Evolutionary conservation across 768 basidiomycete genomes (phyloP), one percentile per base, ranked within the genome.

Genomic region (Amanita fuliginea): DNA sequence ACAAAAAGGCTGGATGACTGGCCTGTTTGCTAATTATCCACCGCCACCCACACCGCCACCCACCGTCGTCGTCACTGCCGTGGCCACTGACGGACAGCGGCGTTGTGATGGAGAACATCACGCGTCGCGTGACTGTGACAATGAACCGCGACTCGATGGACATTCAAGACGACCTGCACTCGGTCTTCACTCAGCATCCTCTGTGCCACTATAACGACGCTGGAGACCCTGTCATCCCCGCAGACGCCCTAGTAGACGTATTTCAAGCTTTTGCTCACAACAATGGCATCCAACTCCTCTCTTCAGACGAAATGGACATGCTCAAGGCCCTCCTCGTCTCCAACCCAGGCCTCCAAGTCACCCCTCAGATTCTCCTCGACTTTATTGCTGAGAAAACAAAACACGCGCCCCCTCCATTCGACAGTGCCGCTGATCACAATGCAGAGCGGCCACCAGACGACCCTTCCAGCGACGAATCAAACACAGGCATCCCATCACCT

Each of bases 171-270:
- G 30, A 30, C 58, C 77, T 89, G 28, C 62, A 78, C 61, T 71
- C 73, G 48, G 76, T 90, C 53, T 87, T 90, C 60, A 67, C 70
- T 49, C 69, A 76, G 30, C 84, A 89, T 58, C 77, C 81, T 9
- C 66, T 76, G 41, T 75, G 77, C 34, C 73, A 76, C 59, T 58
- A 68, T 47, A 80, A 81, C 59, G 75, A 79, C 18, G 65, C 71
- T 16, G 77, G 77, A 46, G 77, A 80, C 49, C 76, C 81, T 30
- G 73, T 75, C 16, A 79, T 90, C 55, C 84, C 86, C 10, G 86
- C 76, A 39, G 74, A 77, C 53, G 76, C 74, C n/a, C 76, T 90
- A 33, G 72, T 81, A 30, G 81, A 86, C 56, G 75, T 90, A 26
- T 74, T 90, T 39, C 72, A 74, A 40, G 68, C 76, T 13, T 84